phyloP scores from a whole-genome alignment of 2,329 filamentous ascomycete genomes.

The Fusarium sterilihyphosum region DNA sequence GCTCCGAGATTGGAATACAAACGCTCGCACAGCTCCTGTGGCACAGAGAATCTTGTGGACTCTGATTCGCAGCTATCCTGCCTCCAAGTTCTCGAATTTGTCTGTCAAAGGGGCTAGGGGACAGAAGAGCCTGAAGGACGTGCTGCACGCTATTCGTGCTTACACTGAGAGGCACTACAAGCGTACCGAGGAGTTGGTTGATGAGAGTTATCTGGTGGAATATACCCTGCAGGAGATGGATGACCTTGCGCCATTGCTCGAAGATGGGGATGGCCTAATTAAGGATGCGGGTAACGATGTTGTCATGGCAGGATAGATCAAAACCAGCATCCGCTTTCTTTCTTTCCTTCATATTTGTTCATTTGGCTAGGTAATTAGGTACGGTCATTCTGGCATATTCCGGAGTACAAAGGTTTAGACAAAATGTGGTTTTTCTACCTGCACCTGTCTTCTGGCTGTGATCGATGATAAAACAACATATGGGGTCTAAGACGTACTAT shows the following conservation, averaged over 20 bases:
- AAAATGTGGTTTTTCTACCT: constrained; percentile 10
- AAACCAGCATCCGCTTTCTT: background rate
- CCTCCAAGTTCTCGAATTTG: constrained; percentile 77
- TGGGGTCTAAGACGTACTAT: too few relatives aligned
- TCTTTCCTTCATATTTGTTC: constrained; percentile 7
- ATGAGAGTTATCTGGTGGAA: constrained; percentile 94
- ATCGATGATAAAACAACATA: background rate
- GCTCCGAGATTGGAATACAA: constrained; percentile 96
- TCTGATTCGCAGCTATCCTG: constrained; percentile 82
- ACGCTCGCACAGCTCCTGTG: constrained; percentile 84
- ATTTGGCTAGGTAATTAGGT: background rate
- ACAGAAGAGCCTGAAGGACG: constrained; percentile 78
- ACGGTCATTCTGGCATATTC: constrained; percentile 16
- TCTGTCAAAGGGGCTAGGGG: constrained; percentile 67
- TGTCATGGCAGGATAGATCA: constrained; percentile 52
- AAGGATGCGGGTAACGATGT: constrained; percentile 52
- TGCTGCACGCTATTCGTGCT: constrained; percentile 84
- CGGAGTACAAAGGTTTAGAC: constrained; percentile 35
- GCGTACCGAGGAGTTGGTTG: constrained; percentile 86
- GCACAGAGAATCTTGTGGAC: constrained; percentile 87
- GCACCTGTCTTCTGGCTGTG: background rate
- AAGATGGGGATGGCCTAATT: constrained; percentile 47
- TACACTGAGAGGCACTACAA: constrained; percentile 96
- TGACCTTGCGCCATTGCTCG: constrained; percentile 63
- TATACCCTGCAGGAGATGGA: constrained; percentile 97